Base-by-base conservation (phyloP, 2,329 filamentous ascomycete species). In the Podosphaera fusca region DNA sequence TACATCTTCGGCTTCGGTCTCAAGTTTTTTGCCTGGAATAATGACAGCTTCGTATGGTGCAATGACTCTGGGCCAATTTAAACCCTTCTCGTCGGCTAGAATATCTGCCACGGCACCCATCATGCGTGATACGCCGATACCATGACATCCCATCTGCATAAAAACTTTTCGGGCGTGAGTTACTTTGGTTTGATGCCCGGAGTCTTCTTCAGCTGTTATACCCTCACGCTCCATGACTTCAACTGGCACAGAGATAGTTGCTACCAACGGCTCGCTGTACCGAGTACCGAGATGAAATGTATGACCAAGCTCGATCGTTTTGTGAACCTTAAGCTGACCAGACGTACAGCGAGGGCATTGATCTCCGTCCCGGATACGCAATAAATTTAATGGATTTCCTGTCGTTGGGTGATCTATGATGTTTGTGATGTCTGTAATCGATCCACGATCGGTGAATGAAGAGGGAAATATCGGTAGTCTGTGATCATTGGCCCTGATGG, bases 121-220 rank as follows among this genome's bases (percentile, higher is more conserved):
- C 63, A 98, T 81, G 50, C 92, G 83, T 4, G 88, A 94, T 21
- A 98, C 80, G 1, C 92, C 92, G 60, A 98, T 94, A 0, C 92
- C 92, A 66, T 95, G 87, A 67, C 92, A 98, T 57, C 92, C 92
- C 92, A 98, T 98, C 61, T 94, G 80, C 65, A 95, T 76, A 0
- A 81, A 74, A 0, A 80, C 73, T 46, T 62, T 58, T n/a, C 57
- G 59, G 54, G 14, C 59, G 9, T 30, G 38, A 42, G 6, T 34
- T 57, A 1, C n/a, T 31, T 33, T 42, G 10, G 45, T 35, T 53
- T 58, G 4, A 12, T 33, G 31, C 40, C 55, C 51, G 40, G 33
- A 50, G 34, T 57, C 56, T 55, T 49, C n/a, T n/a, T 57, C 35
- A 21, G 54, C 10, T 40, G 56, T 61, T 35, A 45, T 49, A 10